Conservation (phyloP, 768 basidiomycete species). For the Termitomyces sp. region DNA sequence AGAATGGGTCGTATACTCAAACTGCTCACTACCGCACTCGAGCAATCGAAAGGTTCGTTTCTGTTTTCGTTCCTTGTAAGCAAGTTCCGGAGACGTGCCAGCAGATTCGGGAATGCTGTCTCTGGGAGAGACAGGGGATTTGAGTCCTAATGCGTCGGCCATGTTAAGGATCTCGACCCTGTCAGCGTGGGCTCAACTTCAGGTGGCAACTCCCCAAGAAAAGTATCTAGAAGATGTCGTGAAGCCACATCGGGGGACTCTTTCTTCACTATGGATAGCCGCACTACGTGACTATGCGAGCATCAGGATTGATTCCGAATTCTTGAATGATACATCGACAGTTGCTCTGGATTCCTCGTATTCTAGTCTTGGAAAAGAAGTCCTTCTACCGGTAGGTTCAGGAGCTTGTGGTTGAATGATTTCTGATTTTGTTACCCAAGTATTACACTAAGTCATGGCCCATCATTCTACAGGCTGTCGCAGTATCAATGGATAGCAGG, state of each 20-base stretch:
- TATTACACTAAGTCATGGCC: slow-evolving; percentile 86
- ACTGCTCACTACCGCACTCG: slow-evolving; percentile 79
- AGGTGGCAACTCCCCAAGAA: slow-evolving; percentile 71
- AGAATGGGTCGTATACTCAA: slow-evolving; percentile 95
- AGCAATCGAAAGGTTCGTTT: slow-evolving; percentile 77
- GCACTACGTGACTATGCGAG: slow-evolving; percentile 90
- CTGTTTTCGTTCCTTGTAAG: background rate
- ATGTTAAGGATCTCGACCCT: slow-evolving; percentile 92
- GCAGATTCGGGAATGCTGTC: slow-evolving; percentile 79
- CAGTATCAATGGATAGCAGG: slow-evolving; percentile 65
- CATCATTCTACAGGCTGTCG: slow-evolving; percentile 79
- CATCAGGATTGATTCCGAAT: slow-evolving; percentile 85
- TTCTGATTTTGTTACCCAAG: slow-evolving; percentile 32
- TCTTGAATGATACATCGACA: slow-evolving; percentile 68
- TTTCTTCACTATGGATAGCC: slow-evolving; percentile 85
- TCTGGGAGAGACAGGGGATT: slow-evolving; percentile 79
- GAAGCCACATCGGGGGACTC: slow-evolving; percentile 66
- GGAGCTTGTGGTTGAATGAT: background rate
- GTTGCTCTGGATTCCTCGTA: slow-evolving; percentile 78
- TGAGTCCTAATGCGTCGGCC: slow-evolving; percentile 91
- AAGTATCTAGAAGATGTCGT: slow-evolving; percentile 76
- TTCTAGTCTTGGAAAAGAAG: slow-evolving; percentile 85
- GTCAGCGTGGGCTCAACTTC: slow-evolving; percentile 93
- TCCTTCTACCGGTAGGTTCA: slow-evolving; percentile 76
- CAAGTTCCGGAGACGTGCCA: background rate